Base-by-base conservation (phyloP, 1,284 basidiomycete species). In the Trichosporon coremiiforme region DNA sequence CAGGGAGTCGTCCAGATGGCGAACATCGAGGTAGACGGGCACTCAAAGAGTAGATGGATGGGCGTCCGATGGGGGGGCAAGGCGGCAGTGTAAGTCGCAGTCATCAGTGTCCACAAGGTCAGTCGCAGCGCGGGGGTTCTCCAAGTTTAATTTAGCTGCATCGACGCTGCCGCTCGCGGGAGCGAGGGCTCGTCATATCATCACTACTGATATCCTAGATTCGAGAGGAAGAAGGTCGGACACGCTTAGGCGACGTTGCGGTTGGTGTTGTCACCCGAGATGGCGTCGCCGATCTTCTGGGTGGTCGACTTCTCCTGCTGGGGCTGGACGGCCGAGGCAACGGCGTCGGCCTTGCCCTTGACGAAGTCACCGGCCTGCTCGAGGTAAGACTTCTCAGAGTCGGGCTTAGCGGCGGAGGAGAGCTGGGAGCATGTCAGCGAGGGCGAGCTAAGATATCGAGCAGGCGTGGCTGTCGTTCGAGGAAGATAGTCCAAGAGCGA, bases 361-460 rank as follows among this genome's bases (percentile, higher is more conserved):
- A 81, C 72, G 70, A 68, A 73, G 74, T 82, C 81, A 36, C 71
- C 66, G 47, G 77, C 79, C 76, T 82, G 80, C 76, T 81, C 80
- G 68, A 80, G 70, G 76, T 78, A 79, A 17, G 77, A 74, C 76
- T 82, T 82, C 76, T 82, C 75, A 35, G 79, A 80, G 77, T 82
- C 79, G 77, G 81, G 81, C 77, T 81, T 82, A 70, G 74, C 72
- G 71, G 79, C 73, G 66, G 78, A 53, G 64, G 69, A 68, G 71
- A 75, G 74, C 72, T 73, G 66, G 41, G 36, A 31, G 7, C 13
- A 13, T 41, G 65, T 65, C 17, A 68, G 63, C 38, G 62, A 45
- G 57, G 13, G 41, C 7, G n/a, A 53, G 13, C 17, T n/a, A 63
- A 6, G 41, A 55, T 4, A 0, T 29, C 13, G 33, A 17, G 1